These are phyloP conservation scores for Diphasiastrum complanatum DNA, from an alignment of 83 land plant species.

Conservation along the genomic window DNA sequence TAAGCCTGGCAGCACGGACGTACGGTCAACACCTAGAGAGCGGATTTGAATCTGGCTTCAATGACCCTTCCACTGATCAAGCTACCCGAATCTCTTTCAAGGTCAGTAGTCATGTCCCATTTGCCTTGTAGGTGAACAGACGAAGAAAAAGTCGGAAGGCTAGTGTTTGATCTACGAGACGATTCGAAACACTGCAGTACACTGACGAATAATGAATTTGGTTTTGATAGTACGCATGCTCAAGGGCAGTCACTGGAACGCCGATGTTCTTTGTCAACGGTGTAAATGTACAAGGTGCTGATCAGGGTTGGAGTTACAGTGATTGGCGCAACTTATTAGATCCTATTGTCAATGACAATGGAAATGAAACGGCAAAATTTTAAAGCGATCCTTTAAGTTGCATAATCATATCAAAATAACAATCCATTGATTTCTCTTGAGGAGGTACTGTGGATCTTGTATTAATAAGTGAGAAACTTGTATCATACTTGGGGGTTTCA, in stretches of 20 bases:
- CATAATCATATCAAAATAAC: too few relatives aligned
- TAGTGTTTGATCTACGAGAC: neutral
- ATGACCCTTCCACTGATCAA: conserved; percentile 43
- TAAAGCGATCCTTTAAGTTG: too few relatives aligned
- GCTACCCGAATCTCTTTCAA: conserved; percentile 60
- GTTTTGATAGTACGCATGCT: conserved; percentile 55
- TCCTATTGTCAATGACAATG: too few relatives aligned
- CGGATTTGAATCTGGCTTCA: conserved; percentile 35
- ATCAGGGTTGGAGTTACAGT: conserved; percentile 27
- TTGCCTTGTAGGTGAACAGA: too few relatives aligned
- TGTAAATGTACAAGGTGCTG: conserved; percentile 36
- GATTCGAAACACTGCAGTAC: neutral
- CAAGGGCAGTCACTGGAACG: conserved; percentile 62
- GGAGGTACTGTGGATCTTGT: too few relatives aligned
- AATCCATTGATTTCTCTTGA: too few relatives aligned
- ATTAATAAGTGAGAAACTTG: too few relatives aligned
- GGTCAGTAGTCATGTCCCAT: conserved; percentile 21
- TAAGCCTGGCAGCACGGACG: conserved; percentile 20
- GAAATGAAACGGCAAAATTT: too few relatives aligned
- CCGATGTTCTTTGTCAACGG: conserved; percentile 69
- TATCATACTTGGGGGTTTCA: too few relatives aligned
- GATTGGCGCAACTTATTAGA: conserved; percentile 47
- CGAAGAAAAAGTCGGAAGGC: neutral
- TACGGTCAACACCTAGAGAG: conserved; percentile 29
- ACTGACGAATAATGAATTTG: neutral